phyloP scores from a whole-genome alignment of 2,329 filamentous ascomycete genomes.

The Ophiostoma ips region DNA sequence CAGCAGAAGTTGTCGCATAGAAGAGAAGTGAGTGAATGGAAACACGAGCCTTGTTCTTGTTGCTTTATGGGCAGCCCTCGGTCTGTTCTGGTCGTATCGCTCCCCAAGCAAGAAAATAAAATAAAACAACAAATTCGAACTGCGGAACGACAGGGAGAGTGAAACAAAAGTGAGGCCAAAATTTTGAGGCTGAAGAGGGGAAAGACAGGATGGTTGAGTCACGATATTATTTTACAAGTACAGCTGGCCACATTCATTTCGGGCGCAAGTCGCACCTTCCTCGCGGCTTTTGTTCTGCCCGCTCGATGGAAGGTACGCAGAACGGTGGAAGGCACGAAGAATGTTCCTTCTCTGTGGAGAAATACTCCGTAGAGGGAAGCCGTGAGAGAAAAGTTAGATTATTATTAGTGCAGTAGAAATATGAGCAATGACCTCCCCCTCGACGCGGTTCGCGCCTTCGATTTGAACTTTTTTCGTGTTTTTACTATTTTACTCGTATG shows the following conservation, averaged over 20 bases:
- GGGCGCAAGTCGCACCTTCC: not conserved
- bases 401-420: too few species aligned
- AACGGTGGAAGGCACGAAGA: not conserved
- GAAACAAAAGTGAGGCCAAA: not conserved
- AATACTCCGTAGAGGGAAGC: too few species aligned
- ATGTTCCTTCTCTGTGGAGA: conserved; percentile 4
- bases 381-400: too few species aligned
- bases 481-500: too few species aligned
- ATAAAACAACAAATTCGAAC: not conserved
- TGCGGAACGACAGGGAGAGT: not conserved
- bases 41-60: too few species aligned
- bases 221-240: too few species aligned
- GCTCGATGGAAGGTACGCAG: not conserved
- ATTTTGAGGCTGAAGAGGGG: not conserved
- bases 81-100: not conserved
- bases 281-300: not conserved
- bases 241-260: too few species aligned
- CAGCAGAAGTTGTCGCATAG: not conserved
- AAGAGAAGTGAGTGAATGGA: not conserved
- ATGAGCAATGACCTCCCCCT: conserved; percentile 3
- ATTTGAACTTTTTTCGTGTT: not conserved
- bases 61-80: not conserved
- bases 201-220: too few species aligned
- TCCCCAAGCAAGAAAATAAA: not conserved
- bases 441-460: conserved; percentile 10